Evolutionary conservation across 176 grass and related monocot species (phyloP), one percentile per base, ranked within the genome.

Genomic region (Olyra latifolia): DNA sequence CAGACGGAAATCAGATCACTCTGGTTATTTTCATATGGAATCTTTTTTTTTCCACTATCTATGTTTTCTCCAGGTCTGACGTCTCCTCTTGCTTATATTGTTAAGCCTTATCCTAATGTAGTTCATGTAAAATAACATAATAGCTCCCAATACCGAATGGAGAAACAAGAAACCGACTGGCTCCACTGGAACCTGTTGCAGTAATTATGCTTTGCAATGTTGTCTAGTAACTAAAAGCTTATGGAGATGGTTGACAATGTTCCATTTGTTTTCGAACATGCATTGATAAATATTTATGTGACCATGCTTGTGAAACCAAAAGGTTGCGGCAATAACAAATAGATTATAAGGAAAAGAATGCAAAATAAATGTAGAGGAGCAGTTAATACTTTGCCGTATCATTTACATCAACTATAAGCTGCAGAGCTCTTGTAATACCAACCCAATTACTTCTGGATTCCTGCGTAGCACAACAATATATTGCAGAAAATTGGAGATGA

Each of bases 401-500:
- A 58, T 91, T 91, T 53, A 95, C 84, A 53, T 95, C 96, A 77
- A 87, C 89, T 91, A 99, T 93, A 81, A 98, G 87, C 56, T 93
- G 90, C 73, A 95, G 82, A 72, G 89, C 86, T 86, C 77, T 91
- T 69, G 88, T 89, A 81, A 98, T 77, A 73, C 65, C 72, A 87
- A 86, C 67, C 96, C 96, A 98, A 61, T 91, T 95, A 79, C 84
- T 91, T 69, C 86, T 98, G 4, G 90, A 81, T 87, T 95, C 96
- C 92, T 98, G 83, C 3, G 59, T 2, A 69, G 20, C 1, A 80
- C 5, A 3, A 46, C 60, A 76, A 44, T 46, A 74, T 70, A 50
- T 75, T 32, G 56, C 13, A 20, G 27, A 74, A 68, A 32, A 24
- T 53, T 66, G 82, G 5, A 20, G 8, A 65, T 15, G 35, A 52